These are phyloP conservation scores for Avena eriantha DNA, from an alignment of 176 grass and related monocot genomes.

Conservation along the genomic window DNA sequence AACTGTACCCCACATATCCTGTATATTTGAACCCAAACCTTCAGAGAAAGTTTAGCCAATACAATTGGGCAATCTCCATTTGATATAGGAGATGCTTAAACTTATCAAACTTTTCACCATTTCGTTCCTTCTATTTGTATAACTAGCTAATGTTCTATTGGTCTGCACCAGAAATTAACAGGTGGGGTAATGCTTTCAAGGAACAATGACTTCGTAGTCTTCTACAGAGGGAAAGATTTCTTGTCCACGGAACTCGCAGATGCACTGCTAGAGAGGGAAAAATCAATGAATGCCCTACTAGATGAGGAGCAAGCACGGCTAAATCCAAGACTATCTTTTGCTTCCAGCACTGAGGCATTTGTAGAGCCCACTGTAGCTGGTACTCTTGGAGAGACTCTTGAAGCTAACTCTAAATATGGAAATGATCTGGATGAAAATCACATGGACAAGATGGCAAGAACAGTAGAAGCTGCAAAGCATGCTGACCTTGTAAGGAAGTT, in stretches of 20 bases:
- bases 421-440: constrained; percentile 63
- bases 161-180: constrained; percentile 75
- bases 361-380: constrained; percentile 58
- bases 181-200: constrained; percentile 87
- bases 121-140: constrained; percentile 44
- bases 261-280: constrained; percentile 83
- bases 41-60: constrained; percentile 18
- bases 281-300: constrained; percentile 71
- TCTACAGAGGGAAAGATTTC: constrained; percentile 98
- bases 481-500: constrained; percentile 75
- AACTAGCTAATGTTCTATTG: constrained; percentile 36
- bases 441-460: constrained; percentile 60
- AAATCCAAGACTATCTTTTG: constrained; percentile 53
- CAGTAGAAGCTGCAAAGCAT: constrained; percentile 74
- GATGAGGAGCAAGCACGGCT: constrained; percentile 80
- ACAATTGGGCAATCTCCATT: not conserved
- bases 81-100: not conserved
- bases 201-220: constrained; percentile 92
- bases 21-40: constrained; percentile 13
- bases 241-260: constrained; percentile 71
- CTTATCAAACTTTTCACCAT: constrained; percentile 24
- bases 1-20: not conserved
- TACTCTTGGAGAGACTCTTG: constrained; percentile 80
- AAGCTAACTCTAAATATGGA: constrained; percentile 71
- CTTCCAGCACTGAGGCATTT: constrained; percentile 42